Base-by-base conservation (phyloP, 192 early-diverging fungal species). In the Cetraspora pellucida region DNA sequence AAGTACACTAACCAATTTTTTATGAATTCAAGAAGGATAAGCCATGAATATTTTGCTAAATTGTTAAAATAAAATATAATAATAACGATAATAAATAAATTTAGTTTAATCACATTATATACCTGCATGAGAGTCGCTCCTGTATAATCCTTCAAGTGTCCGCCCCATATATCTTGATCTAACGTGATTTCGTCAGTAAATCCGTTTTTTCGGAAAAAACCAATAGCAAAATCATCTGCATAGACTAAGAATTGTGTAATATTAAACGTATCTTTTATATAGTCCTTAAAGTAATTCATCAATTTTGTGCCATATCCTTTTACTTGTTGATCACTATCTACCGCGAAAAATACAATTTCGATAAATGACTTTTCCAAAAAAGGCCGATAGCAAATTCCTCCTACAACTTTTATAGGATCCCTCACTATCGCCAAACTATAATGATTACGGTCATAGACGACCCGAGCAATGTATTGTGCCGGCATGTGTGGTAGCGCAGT, bases 101-200 rank as follows among this genome's bases (percentile, higher is more conserved):
- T 30, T 2, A 66, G 7, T 43, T 7, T n/a, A 27, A 25, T 37
- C 17, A 59, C 45, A 27, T 8, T 27, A 37, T 37, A 37, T 81
- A 90, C 89, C 86, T 95, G 95, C 95, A 99, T 97, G 19, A 99
- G 86, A 10, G 96, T 99, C 49, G 96, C 98, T 16, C 96, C 97
- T 77, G 97, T 96, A 80, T 99, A 99, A 84, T 99, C 98, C 79
- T 99, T 99, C 80, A 99, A 98, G 79, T 98, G 98, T 0, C 97
- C 97, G 78, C 97, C 91, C 98, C 98, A 99, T 63, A 94, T 84
- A 27, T 88, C 84, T 74, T 93, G 92, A 73, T 98, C 96, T 74
- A 99, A 84, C 17, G 95, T 94, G 52, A 99, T 97, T 21, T 99
- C 97, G 14, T 94, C 95, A 19, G 96, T 98, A 79, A 99, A 99